Percentiles rank a stretch among this genome's conserved stretches.
Conservation (phyloP, 768 basidiomycete genomes). For the Pleurotus tuber-regium region DNA sequence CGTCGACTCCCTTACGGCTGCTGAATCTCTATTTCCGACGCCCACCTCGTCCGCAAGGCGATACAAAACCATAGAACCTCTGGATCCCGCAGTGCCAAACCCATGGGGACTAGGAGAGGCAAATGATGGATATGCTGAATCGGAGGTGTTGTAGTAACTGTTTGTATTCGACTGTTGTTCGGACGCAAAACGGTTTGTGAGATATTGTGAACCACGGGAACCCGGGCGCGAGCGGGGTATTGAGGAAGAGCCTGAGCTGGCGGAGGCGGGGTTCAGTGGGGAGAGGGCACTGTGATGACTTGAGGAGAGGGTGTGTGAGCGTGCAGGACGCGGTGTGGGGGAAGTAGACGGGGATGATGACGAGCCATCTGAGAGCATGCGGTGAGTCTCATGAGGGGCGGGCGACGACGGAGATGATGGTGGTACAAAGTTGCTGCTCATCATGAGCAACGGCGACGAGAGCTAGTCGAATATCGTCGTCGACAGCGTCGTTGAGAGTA, state of each 20-base stretch:
- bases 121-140: background rate
- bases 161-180: slow-evolving; percentile 27
- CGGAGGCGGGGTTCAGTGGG: slow-evolving; percentile 46
- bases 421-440: slow-evolving; percentile 2
- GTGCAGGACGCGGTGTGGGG: slow-evolving; percentile 14
- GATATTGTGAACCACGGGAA: slow-evolving; percentile 37
- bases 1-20: slow-evolving; percentile 21
- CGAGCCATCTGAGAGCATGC: slow-evolving; percentile 17
- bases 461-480: background rate
- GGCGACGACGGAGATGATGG: slow-evolving; percentile 16
- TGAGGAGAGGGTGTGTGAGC: slow-evolving; percentile 21
- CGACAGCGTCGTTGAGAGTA: background rate
- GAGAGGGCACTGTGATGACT: slow-evolving; percentile 44
- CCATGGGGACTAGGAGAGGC: background rate
- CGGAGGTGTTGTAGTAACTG: slow-evolving; percentile 7
- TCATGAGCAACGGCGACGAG: slow-evolving; percentile 4
- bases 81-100: slow-evolving; percentile 21
- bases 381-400: slow-evolving; percentile 13
- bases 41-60: slow-evolving; percentile 46
- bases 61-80: slow-evolving; percentile 67
- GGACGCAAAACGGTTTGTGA: slow-evolving; percentile 40
- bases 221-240: slow-evolving; percentile 33
- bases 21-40: slow-evolving; percentile 28
- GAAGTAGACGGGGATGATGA: slow-evolving; percentile 26
- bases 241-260: slow-evolving; percentile 15